Conservation (phyloP, 352 stramenopile genomes). For the Phytophthora litchii region DNA sequence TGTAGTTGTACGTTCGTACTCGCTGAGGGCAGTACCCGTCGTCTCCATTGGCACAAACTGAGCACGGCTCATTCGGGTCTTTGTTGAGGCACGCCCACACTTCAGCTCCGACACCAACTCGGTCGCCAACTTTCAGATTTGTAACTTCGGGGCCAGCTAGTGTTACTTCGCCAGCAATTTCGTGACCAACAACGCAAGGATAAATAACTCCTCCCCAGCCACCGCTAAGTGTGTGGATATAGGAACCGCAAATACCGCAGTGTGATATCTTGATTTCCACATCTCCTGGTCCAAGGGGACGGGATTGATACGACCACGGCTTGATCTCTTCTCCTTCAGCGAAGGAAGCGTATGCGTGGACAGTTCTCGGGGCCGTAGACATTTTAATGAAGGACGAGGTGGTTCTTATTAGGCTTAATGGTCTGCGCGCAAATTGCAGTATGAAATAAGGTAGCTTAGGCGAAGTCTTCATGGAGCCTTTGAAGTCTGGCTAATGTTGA, state of each 20-base stretch:
- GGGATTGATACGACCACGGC: constrained; percentile 13
- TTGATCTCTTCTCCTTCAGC: constrained; percentile 11
- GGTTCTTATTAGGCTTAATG: background rate
- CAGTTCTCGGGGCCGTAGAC: constrained; percentile 15
- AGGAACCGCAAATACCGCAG: constrained; percentile 17
- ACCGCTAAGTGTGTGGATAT: constrained; percentile 26
- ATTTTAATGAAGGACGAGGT: background rate
- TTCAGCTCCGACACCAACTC: constrained; percentile 9
- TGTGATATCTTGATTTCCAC: constrained; percentile 24
- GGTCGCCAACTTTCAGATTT: constrained; percentile 15
- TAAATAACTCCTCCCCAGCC: constrained; percentile 44
- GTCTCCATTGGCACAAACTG: constrained; percentile 51
- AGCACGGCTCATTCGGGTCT: constrained; percentile 55
- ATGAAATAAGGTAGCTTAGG: background rate
- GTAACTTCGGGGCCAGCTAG: constrained; percentile 12
- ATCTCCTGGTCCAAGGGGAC: constrained; percentile 7
- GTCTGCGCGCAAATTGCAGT: constrained; percentile 3
- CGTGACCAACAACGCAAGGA: constrained; percentile 49
- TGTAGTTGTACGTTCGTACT: constrained; percentile 60
- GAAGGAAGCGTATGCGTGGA: constrained; percentile 13
- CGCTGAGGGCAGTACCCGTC: constrained; percentile 66
- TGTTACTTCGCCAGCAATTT: constrained; percentile 14
- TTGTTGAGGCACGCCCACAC: constrained; percentile 66
- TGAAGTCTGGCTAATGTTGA: too few relatives aligned
- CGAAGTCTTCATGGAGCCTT: background rate